Base-by-base conservation (phyloP, 1,139 yeast genomes). In the Saccharomyces hybrid region DNA sequence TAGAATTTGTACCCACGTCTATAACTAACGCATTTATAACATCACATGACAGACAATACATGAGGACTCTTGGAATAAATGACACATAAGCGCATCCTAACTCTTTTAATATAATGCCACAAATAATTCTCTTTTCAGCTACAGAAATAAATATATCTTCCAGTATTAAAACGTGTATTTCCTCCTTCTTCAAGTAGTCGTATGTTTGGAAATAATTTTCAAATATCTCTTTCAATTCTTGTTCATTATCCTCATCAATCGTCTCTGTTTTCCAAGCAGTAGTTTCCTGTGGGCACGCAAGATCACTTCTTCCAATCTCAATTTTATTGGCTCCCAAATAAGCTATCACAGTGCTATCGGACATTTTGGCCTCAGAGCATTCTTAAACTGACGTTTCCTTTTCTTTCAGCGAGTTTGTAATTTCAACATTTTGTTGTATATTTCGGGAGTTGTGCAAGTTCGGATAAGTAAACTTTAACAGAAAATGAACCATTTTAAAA, bases 11-110 rank as follows among this genome's bases (percentile, higher is more conserved):
- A 27, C 26, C 20, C 13, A 51, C 30, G n/a, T 51, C 47, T 9
- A 51, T 13, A 4, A 51, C 50, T 11, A 51, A 14, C 4, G 30
- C 53, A 51, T 32, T 16, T 8, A 4, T 38, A 7, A 41, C 20
- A 14, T 47, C 46, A 20, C 44, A 38, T 5, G 53, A 32, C 16
- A 51, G 14, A n/a, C 53, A 51, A 27, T 47, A 31, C 9, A 34
- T n/a, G 23, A 51, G 16, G 16, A 41, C 38, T 25, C 53, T 51
- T 14, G 53, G 53, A 7, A 51, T 16, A 14, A 51, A 51, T 0
- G 25, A n/a, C 3, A 51, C 23, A 13, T 16, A n/a, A 8, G 14
- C 11, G 20, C 53, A 51, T 4, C 27, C 20, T 13, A 51, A 27
- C 13, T 27, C 34, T 2, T 47, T 9, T 7, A 51, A 27, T 14